Percentiles rank a stretch among this genome's conserved stretches.
phyloP scores from a whole-genome alignment of 768 basidiomycete genomes.

The Coprinopsis sp. region DNA sequence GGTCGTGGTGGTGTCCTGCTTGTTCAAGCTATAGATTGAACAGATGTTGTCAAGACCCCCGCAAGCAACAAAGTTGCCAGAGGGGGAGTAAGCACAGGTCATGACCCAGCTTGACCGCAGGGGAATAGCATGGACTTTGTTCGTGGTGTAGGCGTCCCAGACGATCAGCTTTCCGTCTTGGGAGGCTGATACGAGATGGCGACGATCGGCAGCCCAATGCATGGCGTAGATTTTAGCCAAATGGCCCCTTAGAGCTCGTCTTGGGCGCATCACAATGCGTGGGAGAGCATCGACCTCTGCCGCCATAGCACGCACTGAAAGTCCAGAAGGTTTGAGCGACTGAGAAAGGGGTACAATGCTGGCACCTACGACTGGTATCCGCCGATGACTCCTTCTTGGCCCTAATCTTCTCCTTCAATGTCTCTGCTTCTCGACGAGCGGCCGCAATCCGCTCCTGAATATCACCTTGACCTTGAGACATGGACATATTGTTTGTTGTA shows the following conservation, averaged over 20 bases:
- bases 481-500: slow-evolving; percentile 24
- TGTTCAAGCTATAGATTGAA: slow-evolving; percentile 91
- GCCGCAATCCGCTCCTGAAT: slow-evolving; percentile 93
- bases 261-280: slow-evolving; percentile 93
- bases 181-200: slow-evolving; percentile 98
- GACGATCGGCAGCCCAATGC: slow-evolving; percentile 97
- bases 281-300: slow-evolving; percentile 94
- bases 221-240: slow-evolving; percentile 99
- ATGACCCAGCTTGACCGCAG: slow-evolving; percentile 99
- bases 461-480: slow-evolving; percentile 80
- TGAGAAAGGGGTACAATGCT: slow-evolving; percentile 4
- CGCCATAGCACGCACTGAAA: slow-evolving; percentile 93
- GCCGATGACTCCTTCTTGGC: slow-evolving; percentile 94
- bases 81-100: slow-evolving; percentile 98
- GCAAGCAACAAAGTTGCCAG: slow-evolving; percentile 96
- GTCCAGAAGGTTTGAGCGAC: slow-evolving; percentile 15
- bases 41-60: slow-evolving; percentile 99
- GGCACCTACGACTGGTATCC: slow-evolving; percentile 89
- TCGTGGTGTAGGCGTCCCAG: slow-evolving; percentile 99
- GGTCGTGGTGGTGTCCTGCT: slow-evolving; percentile 69
- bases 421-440: slow-evolving; percentile 94
- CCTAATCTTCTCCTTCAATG: slow-evolving; percentile 97
- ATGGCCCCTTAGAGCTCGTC: slow-evolving; percentile 93
- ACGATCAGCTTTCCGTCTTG: slow-evolving; percentile 99
- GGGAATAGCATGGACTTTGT: slow-evolving; percentile 99